Base-by-base conservation (phyloP, 2,329 filamentous ascomycete genomes). In the Scleromitrula shiraiana region DNA sequence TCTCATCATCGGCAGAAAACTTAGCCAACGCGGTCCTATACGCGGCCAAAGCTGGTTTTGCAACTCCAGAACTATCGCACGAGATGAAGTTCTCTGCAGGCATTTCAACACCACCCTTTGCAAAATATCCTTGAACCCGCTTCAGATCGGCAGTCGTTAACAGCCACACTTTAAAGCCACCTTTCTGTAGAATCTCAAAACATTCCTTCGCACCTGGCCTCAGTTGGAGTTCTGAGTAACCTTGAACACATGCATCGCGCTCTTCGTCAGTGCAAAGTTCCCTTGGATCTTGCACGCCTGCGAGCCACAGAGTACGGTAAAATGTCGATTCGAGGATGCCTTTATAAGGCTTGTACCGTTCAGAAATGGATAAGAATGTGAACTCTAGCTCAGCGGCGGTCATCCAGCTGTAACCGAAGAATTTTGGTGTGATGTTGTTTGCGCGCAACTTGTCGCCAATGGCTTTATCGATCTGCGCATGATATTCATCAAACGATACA, bases 111-210 rank as follows among this genome's bases (percentile, higher is more conserved):
- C 70, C 71, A 0, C 63, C 70, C 1, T 64, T 61, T 9, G 63
- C 56, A 48, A 79, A 76, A 52, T 78, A 79, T 0, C 72, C 74
- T 7, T 64, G 57, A 2, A 78, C 75, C 7, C 75, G 64, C 41
- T 65, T 59, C 4, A 64, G 57, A 54, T 78, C 74, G 1, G 71
- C 75, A 0, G 73, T 70, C 0, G 75, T 77, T 26, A 78, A 65
- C 22, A 68, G 70, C 74, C 75, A 78, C 8, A 76, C 68, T 0
- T 70, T 72, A 51, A 76, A 77, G 0, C 73, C 70, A 0, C 61
- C 65, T 0, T 62, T 64, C 2, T 70, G 59, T 36, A 78, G 58
- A n/a, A 62, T 66, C 40, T 62, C 53, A 33, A 73, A 66, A 32
- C 67, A 68, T 48, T 72, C 69, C 15, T 62, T 63, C 1, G 64